Evolutionary conservation across 129 eudicot genomes (phyloP).

Genomic region (Chrysanthemum makinoi): DNA sequence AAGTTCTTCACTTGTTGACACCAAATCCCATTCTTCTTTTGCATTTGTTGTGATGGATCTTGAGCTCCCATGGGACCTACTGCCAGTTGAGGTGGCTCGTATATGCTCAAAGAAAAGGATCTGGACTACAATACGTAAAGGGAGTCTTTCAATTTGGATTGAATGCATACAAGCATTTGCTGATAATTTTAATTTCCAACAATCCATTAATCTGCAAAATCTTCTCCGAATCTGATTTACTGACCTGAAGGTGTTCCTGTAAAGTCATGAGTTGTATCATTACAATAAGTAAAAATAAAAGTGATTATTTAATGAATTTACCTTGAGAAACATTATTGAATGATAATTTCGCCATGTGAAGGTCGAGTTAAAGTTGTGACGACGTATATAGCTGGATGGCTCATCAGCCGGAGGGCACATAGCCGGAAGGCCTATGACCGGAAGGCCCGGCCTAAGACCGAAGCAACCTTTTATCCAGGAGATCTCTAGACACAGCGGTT

Average conservation of each 20-base stretch:
- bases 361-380: conserved; percentile 50
- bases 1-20: no score
- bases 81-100: conserved; percentile 42
- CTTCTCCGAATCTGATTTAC: conserved; percentile 67
- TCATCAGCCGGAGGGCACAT: no score
- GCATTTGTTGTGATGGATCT: conserved; percentile 72
- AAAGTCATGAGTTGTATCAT: not conserved
- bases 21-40: no score
- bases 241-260: conserved; percentile 77
- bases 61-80: conserved; percentile 73
- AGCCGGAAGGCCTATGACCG: no score
- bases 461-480: no score
- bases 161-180: conserved; percentile 84
- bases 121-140: conserved; percentile 79
- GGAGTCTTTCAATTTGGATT: conserved; percentile 85
- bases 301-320: no score
- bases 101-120: conserved; percentile 85
- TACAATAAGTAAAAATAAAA: not conserved
- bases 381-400: no score
- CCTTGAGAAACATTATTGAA: no score
- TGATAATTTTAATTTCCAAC: conserved; percentile 76
- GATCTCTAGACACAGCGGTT: no score
- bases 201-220: conserved; percentile 79
- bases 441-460: no score
- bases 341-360: conserved; percentile 66